Evolutionary conservation across 495 filamentous ascomycete species (phyloP).

Genomic region (Daldinia grandis): DNA sequence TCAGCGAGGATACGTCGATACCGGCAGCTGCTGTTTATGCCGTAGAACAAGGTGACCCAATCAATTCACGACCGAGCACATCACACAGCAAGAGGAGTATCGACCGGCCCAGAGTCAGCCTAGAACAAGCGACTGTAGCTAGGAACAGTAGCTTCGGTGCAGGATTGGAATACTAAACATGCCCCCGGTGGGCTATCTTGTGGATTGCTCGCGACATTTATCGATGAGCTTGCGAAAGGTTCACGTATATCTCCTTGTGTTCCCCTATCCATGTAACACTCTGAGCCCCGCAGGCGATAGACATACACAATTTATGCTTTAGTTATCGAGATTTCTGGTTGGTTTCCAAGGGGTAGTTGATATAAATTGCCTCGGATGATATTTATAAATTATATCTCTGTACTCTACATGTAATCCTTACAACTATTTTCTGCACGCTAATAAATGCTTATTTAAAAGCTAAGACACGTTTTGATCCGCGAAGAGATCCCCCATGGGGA

Average conservation of each 20-base stretch:
- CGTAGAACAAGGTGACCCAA: constrained; percentile 52
- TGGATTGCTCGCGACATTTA: not conserved
- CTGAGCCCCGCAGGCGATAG: not conserved
- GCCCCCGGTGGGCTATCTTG: constrained; percentile 11
- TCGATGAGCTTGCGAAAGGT: constrained; percentile 1
- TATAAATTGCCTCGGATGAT: constrained; percentile 8
- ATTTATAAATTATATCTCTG: constrained; percentile 13
- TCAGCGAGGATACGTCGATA: constrained; percentile 53
- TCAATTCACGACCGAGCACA: constrained; percentile 39
- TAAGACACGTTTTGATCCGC: constrained; percentile 10
- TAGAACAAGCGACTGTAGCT: constrained; percentile 54
- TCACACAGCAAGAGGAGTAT: constrained; percentile 46
- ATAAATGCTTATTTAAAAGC: constrained; percentile 19
- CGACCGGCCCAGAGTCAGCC: constrained; percentile 49
- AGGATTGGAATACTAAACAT: constrained; percentile 54
- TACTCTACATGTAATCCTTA: constrained; percentile 8
- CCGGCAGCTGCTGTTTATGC: constrained; percentile 49
- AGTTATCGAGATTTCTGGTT: constrained; percentile 1
- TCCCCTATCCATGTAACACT: constrained; percentile 1
- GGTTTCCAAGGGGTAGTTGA: not conserved
- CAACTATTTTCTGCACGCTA: constrained; percentile 8
- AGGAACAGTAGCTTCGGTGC: constrained; percentile 57
- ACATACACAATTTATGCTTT: not conserved
- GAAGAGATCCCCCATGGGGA: constrained; percentile 18
- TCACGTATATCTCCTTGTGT: not conserved